phyloP scores from a whole-genome alignment of 202 grass and related monocot species.

The Carex sylvatica region DNA sequence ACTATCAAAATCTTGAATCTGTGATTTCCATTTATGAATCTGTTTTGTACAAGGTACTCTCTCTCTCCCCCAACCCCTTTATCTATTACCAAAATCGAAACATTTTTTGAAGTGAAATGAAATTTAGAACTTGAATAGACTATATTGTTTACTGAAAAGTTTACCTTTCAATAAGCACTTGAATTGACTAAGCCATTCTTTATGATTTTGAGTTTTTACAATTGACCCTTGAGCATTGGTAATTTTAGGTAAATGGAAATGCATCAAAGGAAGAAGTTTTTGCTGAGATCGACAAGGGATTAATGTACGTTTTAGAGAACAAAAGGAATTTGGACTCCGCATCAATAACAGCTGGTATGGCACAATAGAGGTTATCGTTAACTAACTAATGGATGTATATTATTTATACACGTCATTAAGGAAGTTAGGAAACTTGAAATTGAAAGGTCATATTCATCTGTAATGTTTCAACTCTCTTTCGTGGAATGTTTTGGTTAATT shows the following conservation, averaged over 20 bases:
- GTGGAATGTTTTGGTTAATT: not conserved
- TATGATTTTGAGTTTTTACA: constrained; percentile 10
- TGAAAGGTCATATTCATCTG: constrained; percentile 28
- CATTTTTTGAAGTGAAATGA: not conserved
- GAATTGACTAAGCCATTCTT: not conserved
- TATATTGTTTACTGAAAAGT: not conserved
- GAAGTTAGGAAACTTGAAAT: constrained; percentile 22
- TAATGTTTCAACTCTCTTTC: constrained; percentile 13
- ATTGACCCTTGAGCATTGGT: constrained; percentile 8
- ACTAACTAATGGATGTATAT: constrained; percentile 9
- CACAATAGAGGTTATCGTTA: constrained; percentile 24
- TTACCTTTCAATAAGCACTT: not conserved
- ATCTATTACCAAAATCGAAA: not conserved
- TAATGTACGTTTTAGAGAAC: constrained; percentile 45
- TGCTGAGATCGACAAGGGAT: constrained; percentile 55
- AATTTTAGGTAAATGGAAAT: constrained; percentile 70
- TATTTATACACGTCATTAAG: constrained; percentile 20
- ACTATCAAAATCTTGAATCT: constrained; percentile 84
- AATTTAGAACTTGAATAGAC: constrained; percentile 10
- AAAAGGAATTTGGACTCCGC: constrained; percentile 38
- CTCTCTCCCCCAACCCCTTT: not conserved
- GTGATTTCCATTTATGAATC: constrained; percentile 67
- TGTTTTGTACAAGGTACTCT: constrained; percentile 52
- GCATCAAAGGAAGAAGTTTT: constrained; percentile 54
- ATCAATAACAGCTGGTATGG: constrained; percentile 32